Percentiles rank a stretch among this genome's conserved stretches.
Conservation (phyloP, 805 yeast species). For the Yarrowia osloensis region DNA sequence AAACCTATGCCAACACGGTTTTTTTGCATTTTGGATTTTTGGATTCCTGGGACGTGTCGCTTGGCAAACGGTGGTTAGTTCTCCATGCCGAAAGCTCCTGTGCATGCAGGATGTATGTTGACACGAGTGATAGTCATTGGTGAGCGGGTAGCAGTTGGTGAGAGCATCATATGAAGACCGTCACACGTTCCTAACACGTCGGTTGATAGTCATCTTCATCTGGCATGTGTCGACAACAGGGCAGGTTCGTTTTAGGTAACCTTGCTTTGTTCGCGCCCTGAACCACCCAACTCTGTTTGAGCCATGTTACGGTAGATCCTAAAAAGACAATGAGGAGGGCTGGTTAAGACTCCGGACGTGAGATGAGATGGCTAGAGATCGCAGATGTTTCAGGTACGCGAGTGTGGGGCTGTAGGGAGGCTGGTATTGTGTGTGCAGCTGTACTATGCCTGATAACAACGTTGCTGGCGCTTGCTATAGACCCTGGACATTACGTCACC, state of each 20-base stretch:
- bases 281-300: background rate
- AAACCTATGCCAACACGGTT: background rate
- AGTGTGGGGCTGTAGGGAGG: background rate
- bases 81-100: background rate
- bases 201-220: background rate
- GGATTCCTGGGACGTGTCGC: background rate
- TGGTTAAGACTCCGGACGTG: conserved; percentile 4
- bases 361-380: background rate
- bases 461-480: background rate
- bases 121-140: background rate
- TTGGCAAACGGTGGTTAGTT: background rate
- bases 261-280: conserved; percentile 1
- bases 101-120: background rate
- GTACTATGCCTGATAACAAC: background rate
- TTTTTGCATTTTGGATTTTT: too few relatives aligned
- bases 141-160: background rate
- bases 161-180: background rate
- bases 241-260: background rate
- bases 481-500: background rate
- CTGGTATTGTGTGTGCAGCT: background rate
- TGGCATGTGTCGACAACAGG: background rate
- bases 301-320: background rate
- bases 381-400: background rate
- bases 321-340: background rate
- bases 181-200: background rate